A percentile compares a stretch with the other conserved stretches of the same genome.
These are phyloP conservation scores for Carex kokanica DNA, from an alignment of 176 grass and related monocot genomes.

Conservation along the genomic window DNA sequence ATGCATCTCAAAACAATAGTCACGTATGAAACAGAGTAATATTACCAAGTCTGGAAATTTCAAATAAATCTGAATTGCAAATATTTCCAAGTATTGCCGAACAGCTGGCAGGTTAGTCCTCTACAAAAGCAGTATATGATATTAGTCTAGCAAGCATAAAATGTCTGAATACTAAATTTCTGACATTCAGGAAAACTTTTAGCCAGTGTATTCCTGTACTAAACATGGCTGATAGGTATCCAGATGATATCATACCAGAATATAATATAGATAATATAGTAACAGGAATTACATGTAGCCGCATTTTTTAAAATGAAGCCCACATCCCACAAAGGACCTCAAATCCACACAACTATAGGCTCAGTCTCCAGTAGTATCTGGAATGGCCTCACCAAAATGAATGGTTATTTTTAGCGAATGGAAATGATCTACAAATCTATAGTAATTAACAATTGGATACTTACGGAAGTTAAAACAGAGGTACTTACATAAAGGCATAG, in stretches of 20 bases:
- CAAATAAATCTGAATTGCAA: constrained; percentile 86
- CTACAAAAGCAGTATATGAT: constrained; percentile 45
- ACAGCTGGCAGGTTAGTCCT: constrained; percentile 96
- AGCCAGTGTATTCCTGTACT: neutral
- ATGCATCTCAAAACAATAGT: constrained; percentile 19
- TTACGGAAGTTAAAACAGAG: constrained; percentile 3
- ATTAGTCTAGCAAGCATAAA: constrained; percentile 6
- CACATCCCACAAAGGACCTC: neutral
- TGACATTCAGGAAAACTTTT: neutral
- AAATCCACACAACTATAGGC: neutral
- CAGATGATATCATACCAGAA: neutral
- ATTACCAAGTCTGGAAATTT: constrained; percentile 85
- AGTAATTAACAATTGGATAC: neutral
- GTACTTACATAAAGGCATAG: constrained; percentile 72
- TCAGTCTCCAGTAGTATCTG: neutral
- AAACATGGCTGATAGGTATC: neutral
- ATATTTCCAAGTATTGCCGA: constrained; percentile 88
- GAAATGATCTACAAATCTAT: neutral
- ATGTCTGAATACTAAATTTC: neutral
- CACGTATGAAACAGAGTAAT: constrained; percentile 20
- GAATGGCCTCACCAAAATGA: neutral
- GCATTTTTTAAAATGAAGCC: neutral
- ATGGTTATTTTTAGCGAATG: neutral
- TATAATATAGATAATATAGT: constrained; percentile 5
- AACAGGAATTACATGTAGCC: neutral